A percentile compares a stretch with the other conserved stretches of the same genome.
These are phyloP conservation scores for Wakefieldia striispora DNA, from an alignment of 768 basidiomycete species.

Conservation along the genomic window DNA sequence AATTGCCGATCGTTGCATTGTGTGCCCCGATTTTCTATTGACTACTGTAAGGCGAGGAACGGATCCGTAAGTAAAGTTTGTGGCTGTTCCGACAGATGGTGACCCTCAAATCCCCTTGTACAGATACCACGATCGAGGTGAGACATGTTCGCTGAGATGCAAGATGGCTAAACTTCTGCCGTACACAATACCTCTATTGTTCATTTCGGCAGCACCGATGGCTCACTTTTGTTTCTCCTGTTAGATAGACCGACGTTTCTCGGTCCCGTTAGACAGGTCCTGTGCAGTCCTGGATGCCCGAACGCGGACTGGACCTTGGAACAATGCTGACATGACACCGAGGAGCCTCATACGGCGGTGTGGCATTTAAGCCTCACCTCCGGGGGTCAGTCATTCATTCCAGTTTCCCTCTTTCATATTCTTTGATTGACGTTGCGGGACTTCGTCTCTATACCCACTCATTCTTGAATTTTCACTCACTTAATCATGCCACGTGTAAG, in stretches of 20 bases:
- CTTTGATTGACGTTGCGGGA: conserved; percentile 41
- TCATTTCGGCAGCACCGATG: conserved; percentile 1
- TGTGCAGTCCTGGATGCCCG: conserved; percentile 3
- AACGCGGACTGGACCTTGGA: conserved; percentile 1
- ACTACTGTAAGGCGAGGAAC: not conserved
- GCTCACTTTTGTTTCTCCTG: conserved; percentile 24
- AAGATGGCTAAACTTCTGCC: conserved; percentile 2
- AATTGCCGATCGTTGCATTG: not conserved
- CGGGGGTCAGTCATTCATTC: conserved; percentile 2
- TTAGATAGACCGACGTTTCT: conserved; percentile 5
- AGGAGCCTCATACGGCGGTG: conserved; percentile 7
- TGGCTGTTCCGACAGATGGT: conserved; percentile 15
- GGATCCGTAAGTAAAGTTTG: not conserved
- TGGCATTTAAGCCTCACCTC: conserved; percentile 21
- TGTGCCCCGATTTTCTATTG: conserved; percentile 7
- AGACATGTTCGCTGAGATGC: conserved; percentile 25
- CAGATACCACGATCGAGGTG: conserved; percentile 32
- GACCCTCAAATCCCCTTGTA: conserved; percentile 13
- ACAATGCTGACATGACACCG: conserved; percentile 23
- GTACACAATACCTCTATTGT: conserved; percentile 24
- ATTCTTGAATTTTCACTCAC: conserved; percentile 4
- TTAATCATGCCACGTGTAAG: conserved; percentile 25
- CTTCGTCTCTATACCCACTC: conserved; percentile 38
- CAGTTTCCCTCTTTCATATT: conserved; percentile 6
- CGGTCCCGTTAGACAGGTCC: conserved; percentile 9